Evolutionary conservation across 177 flowering plant genomes (phyloP).

Genomic region (Vitis hybrid): DNA sequence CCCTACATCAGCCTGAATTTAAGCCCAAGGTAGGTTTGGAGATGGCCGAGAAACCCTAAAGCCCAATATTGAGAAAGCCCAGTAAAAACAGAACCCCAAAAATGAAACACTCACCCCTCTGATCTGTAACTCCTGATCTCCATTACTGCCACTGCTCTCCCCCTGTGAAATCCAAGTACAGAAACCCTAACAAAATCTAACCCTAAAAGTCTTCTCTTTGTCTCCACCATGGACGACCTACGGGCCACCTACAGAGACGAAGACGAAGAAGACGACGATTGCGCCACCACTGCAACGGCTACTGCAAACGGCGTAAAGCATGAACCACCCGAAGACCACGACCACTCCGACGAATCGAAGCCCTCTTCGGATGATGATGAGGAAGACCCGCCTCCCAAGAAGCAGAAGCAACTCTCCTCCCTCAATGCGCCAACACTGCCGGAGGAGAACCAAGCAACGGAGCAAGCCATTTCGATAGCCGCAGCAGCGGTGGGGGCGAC

Average conservation of each 20-base stretch:
- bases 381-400: conserved; percentile 50
- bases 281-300: neutral
- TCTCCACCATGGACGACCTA: conserved; percentile 35
- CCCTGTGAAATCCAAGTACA: neutral
- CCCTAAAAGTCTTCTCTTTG: neutral
- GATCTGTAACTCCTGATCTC: neutral
- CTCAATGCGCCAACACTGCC: conserved; percentile 16
- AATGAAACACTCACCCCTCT: neutral
- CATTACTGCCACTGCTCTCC: neutral
- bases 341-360: conserved; percentile 19
- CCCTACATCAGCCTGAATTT: too few species aligned
- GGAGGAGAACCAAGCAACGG: neutral
- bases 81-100: too few species aligned
- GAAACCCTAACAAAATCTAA: neutral
- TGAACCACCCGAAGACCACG: conserved; percentile 26
- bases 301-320: conserved; percentile 8
- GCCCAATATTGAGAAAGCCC: too few species aligned
- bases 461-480: neutral
- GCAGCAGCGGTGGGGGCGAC: neutral
- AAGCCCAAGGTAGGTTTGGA: too few species aligned
- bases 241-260: conserved; percentile 50
- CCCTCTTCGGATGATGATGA: conserved; percentile 34
- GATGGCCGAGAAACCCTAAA: too few species aligned
- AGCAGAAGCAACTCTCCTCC: conserved; percentile 60
- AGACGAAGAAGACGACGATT: conserved; percentile 37